Evolutionary conservation across 2,329 filamentous ascomycete genomes (phyloP).

Genomic region (Colletotrichum graminicola): DNA sequence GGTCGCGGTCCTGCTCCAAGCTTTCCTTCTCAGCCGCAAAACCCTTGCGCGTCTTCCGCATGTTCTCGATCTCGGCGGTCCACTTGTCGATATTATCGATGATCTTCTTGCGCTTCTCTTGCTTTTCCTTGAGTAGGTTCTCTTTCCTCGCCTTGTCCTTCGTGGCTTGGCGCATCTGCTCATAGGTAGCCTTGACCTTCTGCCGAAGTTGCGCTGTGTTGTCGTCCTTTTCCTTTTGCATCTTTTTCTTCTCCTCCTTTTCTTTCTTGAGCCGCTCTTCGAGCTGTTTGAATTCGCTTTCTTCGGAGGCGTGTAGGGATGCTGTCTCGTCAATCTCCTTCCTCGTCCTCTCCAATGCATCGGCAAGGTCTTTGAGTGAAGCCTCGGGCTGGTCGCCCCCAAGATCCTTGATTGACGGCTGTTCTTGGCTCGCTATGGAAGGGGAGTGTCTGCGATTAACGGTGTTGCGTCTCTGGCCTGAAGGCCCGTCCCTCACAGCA

Average conservation of each 20-base stretch:
- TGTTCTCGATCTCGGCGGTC: slow-evolving; percentile 71
- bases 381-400: slow-evolving; percentile 69
- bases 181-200: slow-evolving; percentile 83
- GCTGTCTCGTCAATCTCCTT: slow-evolving; percentile 86
- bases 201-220: slow-evolving; percentile 86
- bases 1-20: slow-evolving; percentile 64
- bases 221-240: slow-evolving; percentile 90
- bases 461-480: slow-evolving; percentile 70
- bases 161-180: slow-evolving; percentile 83
- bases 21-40: slow-evolving; percentile 67
- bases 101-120: slow-evolving; percentile 75
- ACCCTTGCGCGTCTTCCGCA: slow-evolving; percentile 66
- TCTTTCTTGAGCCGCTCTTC: slow-evolving; percentile 79
- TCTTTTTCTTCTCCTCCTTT: slow-evolving; percentile 81
- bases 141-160: slow-evolving; percentile 85
- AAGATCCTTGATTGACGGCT: slow-evolving; percentile 59
- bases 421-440: slow-evolving; percentile 56
- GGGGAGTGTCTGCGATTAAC: slow-evolving; percentile 78
- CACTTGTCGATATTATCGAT: slow-evolving; percentile 78
- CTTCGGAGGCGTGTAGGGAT: slow-evolving; percentile 76
- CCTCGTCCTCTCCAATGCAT: slow-evolving; percentile 82
- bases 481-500: slow-evolving; percentile 74
- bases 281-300: slow-evolving; percentile 75
- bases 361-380: slow-evolving; percentile 82
- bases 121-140: slow-evolving; percentile 75